Evolutionary conservation across 805 yeast genomes (phyloP).

Genomic region (Sungouiozyma ichnusensis): DNA sequence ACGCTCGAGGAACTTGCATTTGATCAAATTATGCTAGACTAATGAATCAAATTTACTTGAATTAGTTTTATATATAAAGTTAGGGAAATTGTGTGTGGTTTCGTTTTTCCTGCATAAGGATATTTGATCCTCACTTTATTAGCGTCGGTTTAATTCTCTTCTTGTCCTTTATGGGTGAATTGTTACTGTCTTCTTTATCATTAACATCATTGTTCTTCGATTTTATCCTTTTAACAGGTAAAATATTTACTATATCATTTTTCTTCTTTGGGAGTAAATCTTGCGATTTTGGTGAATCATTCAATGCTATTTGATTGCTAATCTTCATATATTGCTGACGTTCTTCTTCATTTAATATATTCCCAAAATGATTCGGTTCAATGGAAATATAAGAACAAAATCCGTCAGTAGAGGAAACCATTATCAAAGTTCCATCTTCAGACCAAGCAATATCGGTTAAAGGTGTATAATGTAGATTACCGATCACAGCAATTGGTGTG

Average conservation of each 20-base stretch:
- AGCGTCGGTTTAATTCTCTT: constrained; percentile 16
- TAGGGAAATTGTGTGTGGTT: neutral
- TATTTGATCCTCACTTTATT: constrained; percentile 2
- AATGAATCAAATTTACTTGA: neutral
- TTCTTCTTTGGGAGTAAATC: neutral
- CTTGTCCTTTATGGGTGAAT: neutral
- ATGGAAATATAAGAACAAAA: constrained; percentile 66
- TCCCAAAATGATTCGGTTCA: constrained; percentile 47
- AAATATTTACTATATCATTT: constrained; percentile 11
- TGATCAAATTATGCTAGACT: too few relatives aligned
- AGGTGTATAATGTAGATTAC: constrained; percentile 79
- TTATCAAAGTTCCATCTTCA: constrained; percentile 54
- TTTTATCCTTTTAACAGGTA: constrained; percentile 14
- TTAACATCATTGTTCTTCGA: neutral
- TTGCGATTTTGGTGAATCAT: neutral
- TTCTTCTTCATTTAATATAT: constrained; percentile 15
- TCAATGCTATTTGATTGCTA: neutral
- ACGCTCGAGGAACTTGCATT: too few relatives aligned
- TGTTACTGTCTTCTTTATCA: neutral
- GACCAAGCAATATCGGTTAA: constrained; percentile 87
- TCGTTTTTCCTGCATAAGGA: too few relatives aligned
- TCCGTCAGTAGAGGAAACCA: constrained; percentile 85
- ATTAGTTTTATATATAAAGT: neutral
- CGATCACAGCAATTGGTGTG: constrained; percentile 60
- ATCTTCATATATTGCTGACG: neutral